Percentiles rank a stretch among this genome's conserved stretches.
These are phyloP conservation scores for Arabidopsis suecica DNA, from an alignment of 345 rosid genomes.

Conservation along the genomic window DNA sequence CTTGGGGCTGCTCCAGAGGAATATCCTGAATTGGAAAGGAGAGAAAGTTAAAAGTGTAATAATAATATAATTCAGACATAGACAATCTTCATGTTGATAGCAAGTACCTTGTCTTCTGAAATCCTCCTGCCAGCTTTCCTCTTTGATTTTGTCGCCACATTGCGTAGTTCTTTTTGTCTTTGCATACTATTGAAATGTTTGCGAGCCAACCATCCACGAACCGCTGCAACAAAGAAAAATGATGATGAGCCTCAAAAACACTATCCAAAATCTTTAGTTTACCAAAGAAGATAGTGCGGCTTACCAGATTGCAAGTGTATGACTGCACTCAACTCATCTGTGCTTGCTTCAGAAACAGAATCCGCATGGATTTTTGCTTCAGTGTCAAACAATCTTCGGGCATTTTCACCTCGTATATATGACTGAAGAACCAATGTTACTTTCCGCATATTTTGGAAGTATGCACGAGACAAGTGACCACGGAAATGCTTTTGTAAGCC, in stretches of 20 bases:
- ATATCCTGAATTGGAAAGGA: constrained; percentile 55
- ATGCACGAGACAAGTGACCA: constrained; percentile 57
- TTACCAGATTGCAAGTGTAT: constrained; percentile 84
- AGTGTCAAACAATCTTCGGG: constrained; percentile 48
- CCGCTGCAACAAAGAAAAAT: constrained; percentile 52
- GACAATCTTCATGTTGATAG: constrained; percentile 15
- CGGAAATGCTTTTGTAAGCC: constrained; percentile 76
- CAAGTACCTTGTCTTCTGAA: constrained; percentile 75
- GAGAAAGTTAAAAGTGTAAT: constrained; percentile 12
- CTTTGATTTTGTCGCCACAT: constrained; percentile 53
- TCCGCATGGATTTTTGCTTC: constrained; percentile 43
- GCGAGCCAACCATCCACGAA: constrained; percentile 89
- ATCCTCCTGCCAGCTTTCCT: constrained; percentile 53
- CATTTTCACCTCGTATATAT: constrained; percentile 69
- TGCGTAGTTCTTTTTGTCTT: constrained; percentile 50
- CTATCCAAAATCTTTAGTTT: constrained; percentile 2
- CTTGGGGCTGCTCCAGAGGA: constrained; percentile 61
- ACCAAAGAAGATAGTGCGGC: constrained; percentile 3
- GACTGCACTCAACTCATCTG: constrained; percentile 56
- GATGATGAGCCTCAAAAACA: constrained; percentile 29
- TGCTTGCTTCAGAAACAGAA: constrained; percentile 43
- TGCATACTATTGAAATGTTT: constrained; percentile 51
- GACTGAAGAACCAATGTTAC: constrained; percentile 71
- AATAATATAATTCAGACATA: constrained; percentile 6
- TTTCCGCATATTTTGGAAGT: constrained; percentile 58